Base-by-base conservation (phyloP, 148 eudicot species). In the Amaranthus cruentus region DNA sequence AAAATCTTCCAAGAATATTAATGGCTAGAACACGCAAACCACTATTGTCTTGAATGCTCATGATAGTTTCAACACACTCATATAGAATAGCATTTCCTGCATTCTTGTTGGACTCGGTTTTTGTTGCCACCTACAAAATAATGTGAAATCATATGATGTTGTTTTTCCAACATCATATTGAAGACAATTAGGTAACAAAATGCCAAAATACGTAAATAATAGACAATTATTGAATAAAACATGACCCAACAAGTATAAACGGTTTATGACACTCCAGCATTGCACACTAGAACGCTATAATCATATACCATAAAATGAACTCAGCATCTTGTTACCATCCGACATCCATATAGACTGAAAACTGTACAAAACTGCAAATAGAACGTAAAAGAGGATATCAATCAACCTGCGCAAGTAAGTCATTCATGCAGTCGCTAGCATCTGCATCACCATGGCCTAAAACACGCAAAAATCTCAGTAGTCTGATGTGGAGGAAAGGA, bases 1-100 rank as follows among this genome's bases (percentile, higher is more conserved):
- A 84, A 81, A 96, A 96, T 79, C 95, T 90, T 81, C 99, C 99
- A 81, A 96, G 77, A 71, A 96, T 96, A 81, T 96, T 96, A 73
- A 96, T 89, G 38, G 99, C 99, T 84, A 96, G 99, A 62, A 90
- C 97, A 80, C 99, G 89, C 84, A 96, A 78, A 66, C 99, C 99
- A 81, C 99, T 84, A 76, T 84, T 90, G 76, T 96, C 99, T 88
- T 96, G 96, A 78, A 96, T 87, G 77, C 85, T 83, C 96, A 92
- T 89, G 62, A 96, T 96, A 43, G 99, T 92, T 80, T 87, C 96
- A 75, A 92, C 99, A 83, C 99, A 96, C 78, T 92, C 96, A 85
- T 96, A 96, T 46, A 92, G 95, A 69, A 96, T 92, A 65, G 99
- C 99, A 77, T 96, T 96, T 63, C 97, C 99, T 13, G 92, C 96